Base-by-base conservation (phyloP, 306 rosid species). In the Gastrolobium villosum region DNA sequence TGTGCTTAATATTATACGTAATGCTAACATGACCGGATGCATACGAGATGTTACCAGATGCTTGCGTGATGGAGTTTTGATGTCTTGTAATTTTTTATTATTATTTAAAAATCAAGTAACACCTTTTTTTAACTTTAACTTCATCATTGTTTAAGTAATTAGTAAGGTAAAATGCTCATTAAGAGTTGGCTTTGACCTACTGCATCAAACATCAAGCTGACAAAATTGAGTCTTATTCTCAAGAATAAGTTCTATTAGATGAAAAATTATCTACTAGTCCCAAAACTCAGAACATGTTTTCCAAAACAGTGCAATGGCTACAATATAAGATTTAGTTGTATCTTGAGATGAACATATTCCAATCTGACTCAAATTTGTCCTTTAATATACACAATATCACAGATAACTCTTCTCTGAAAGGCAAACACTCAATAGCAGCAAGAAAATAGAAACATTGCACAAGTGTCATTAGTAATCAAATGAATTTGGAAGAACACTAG, bases 401-500 rank as follows among this genome's bases (percentile, higher is more conserved):
- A 4, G 41, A 66, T 67, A 46, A 64, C 63, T 65, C 55, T 69
- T 85, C 53, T 65, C 60, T 69, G 55, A 28, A 49, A 69, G 45
- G 50, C 55, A 81, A 74, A 50, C 62, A 46, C 74, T 78, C 79
- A 74, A 77, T 13, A 74, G 13, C 35, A 77, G 20, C 15, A 65
- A n/a, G 11, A 68, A 40, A 44, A 78, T 37, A 68, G 30, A 74
- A 62, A 34, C 82, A 69, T 63, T 63, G 55, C 68, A 69, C 11
- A 69, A 84, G 62, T 61, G 45, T 63, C 78, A 62, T 63, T 6
- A 79, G 45, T 72, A 75, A 75, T 79, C 70, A 77, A 81, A 81
- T 59, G 72, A 45, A 61, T 46, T 67, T 53, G 60, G 55, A 75
- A 68, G 54, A 81, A 49, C 37, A 59, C 59, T 11, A 30, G 34